These are phyloP conservation scores for Zygosaccharomyces sapae DNA, from an alignment of 1,139 yeast species.

Conservation along the genomic window DNA sequence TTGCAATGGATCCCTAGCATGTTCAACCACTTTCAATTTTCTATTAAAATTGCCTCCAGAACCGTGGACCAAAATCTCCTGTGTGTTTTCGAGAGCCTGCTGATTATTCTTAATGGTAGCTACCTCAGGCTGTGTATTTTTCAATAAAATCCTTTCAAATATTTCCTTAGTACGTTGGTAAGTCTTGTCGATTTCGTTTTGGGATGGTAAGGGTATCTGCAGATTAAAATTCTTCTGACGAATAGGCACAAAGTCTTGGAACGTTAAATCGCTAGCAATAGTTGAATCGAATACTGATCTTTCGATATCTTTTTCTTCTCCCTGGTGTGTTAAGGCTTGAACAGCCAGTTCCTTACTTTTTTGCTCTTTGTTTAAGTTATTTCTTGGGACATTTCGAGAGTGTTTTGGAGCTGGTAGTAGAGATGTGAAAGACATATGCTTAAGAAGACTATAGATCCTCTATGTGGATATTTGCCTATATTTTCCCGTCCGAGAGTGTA, in stretches of 20 bases:
- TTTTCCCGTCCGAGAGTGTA: not conserved
- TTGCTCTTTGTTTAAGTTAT: not conserved
- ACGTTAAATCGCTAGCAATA: constrained; percentile 14
- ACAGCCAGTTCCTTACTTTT: constrained; percentile 7
- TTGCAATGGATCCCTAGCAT: constrained; percentile 76
- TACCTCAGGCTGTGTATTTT: constrained; percentile 37
- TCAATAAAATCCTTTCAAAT: constrained; percentile 43
- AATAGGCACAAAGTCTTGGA: constrained; percentile 46
- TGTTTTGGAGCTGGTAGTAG: constrained; percentile 28
- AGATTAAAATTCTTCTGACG: constrained; percentile 41
- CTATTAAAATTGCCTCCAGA: constrained; percentile 32
- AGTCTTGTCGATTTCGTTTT: constrained; percentile 40
- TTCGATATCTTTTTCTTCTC: constrained; percentile 5
- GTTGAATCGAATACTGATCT: constrained; percentile 12
- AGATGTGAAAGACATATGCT: constrained; percentile 25
- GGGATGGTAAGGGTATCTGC: constrained; percentile 40
- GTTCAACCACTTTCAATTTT: constrained; percentile 53
- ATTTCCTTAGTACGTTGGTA: constrained; percentile 47
- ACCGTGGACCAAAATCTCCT: constrained; percentile 32
- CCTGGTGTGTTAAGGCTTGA: constrained; percentile 10
- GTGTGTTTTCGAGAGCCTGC: constrained; percentile 48
- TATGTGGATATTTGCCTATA: not conserved
- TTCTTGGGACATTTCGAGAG: not conserved
- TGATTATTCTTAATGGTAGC: constrained; percentile 35
- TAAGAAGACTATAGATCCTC: not conserved